Evolutionary conservation across 2,329 filamentous ascomycete species (phyloP), one percentile per base, ranked within the genome.

Genomic region (Bertia moriformis): DNA sequence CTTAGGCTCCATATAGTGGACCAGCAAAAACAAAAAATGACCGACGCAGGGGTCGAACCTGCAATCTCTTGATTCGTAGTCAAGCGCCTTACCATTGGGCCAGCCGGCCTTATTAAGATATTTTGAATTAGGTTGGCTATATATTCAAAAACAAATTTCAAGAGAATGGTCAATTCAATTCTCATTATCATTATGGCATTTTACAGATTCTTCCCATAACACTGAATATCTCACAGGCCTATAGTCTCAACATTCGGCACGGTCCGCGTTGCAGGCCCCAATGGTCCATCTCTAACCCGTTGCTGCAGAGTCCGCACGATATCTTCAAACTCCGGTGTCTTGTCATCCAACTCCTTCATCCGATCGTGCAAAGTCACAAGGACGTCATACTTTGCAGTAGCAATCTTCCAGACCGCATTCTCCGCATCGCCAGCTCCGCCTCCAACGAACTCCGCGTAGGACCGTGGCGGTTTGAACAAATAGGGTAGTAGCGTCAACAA

Each of bases 391-490:
- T 74, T 76, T 0, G 69, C 66, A 37, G 60, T 63, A 1, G 71
- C 71, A 32, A 78, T 61, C 43, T 66, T 64, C 54, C 71, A 76
- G 3, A 71, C 69, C 2, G 68, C 62, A 44, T 65, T 71, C 47
- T 76, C 68, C 1, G 65, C 56, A 47, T 75, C 72, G 2, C 67
- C 69, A 7, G 65, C 58, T 7, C 72, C 71, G 27, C 61, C 59
- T 13, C 67, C 69, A 0, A 74, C 71, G n/a, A 75, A 60, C 40
- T 71, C 72, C 12, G 66, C 64, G 43, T 71, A 74, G 0, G 65
- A 67, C 19, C 67, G 65, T 1, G 72, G 65, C 3, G 71, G 69
- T 40, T 66, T 68, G 40, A 77, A 62, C 2, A 78, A 56, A 46
- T 69, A 73, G 0, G 72, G 71, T 0, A 77, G 51, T 1, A 74